Evolutionary conservation across 495 filamentous ascomycete species (phyloP), one percentile per base, ranked within the genome.

Genomic region (Aspergillus sclerotiicarbonarius): DNA sequence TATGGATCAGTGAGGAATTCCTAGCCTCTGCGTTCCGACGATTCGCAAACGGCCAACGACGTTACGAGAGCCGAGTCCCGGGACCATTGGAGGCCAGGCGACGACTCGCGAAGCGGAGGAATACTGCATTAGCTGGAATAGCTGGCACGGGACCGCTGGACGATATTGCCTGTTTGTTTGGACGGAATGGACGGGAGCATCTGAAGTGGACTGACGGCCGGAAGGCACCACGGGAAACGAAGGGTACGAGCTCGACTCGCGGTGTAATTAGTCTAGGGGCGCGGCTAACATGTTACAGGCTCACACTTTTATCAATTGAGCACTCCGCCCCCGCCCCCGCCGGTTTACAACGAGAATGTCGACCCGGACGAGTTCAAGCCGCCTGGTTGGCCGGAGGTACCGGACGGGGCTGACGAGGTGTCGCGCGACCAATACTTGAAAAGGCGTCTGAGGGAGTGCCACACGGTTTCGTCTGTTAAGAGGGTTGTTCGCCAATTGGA

Each of bases 51-150:
- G 64, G 69, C 18, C 57, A 62, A 47, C 65, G 72, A 60, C 77
- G 82, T 29, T 69, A 82, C 75, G 81, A 75, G 56, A 82, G 81
- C 68, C 75, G 72, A 33, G 77, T 80, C 1, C 82, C 83, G n/a
- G 83, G 83, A 2, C 83, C 83, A 50, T 65, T 86, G 65, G 83
- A 86, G 67, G 82, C 82, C n/a, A 73, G 79, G 47, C 75, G 77
- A 63, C 73, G 83, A 39, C 66, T 78, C 54, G 74, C 80, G 6
- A 81, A 73, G 63, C 66, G 82, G 51, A 68, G 75, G 32, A 84
- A 81, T 61, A 76, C 79, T 43, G 77, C 73, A 4, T 51, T 83
- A 5, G 75, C 78, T 31, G 67, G 72, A 6, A 45, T 73, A 20
- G 71, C 60, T 16, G 66, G 65, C 8, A 25, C 56, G 12, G 70